Conservation (phyloP, 345 rosid genomes). For the Euphorbia peplus region DNA sequence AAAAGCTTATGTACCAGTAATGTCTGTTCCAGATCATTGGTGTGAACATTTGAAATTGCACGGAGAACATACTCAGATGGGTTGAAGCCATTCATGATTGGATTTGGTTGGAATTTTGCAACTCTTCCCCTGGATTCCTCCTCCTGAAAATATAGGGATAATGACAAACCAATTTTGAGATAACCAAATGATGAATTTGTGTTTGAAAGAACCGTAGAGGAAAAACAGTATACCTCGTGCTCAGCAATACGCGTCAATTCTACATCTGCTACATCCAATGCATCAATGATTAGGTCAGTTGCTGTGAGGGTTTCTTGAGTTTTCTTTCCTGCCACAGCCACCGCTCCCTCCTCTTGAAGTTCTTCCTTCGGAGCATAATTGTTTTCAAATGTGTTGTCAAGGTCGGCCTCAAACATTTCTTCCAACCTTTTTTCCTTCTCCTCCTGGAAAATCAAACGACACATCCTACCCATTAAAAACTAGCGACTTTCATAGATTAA, state of each 20-base stretch:
- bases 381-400: conserved; percentile 62
- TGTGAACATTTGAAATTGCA: conserved; percentile 63
- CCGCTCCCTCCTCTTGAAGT: conserved; percentile 89
- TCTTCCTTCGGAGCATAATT: conserved; percentile 61
- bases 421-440: conserved; percentile 95
- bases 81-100: conserved; percentile 63
- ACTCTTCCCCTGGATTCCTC: conserved; percentile 57
- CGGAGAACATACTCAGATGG: conserved; percentile 75
- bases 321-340: conserved; percentile 82
- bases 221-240: conserved; percentile 49
- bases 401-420: conserved; percentile 85
- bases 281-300: conserved; percentile 76
- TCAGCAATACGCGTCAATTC: conserved; percentile 63
- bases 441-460: conserved; percentile 55
- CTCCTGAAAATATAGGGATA: conserved; percentile 46
- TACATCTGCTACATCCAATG: conserved; percentile 67
- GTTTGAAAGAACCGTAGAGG: not conserved
- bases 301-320: conserved; percentile 71
- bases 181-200: not conserved
- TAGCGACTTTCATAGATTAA: not conserved
- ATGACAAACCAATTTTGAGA: conserved; percentile 9
- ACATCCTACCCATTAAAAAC: not conserved
- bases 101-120: conserved; percentile 61
- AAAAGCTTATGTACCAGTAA: conserved; percentile 53
- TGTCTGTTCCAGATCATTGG: conserved; percentile 87